Conservation (phyloP, 2,329 filamentous ascomycete genomes). For the Emergomyces africanus region DNA sequence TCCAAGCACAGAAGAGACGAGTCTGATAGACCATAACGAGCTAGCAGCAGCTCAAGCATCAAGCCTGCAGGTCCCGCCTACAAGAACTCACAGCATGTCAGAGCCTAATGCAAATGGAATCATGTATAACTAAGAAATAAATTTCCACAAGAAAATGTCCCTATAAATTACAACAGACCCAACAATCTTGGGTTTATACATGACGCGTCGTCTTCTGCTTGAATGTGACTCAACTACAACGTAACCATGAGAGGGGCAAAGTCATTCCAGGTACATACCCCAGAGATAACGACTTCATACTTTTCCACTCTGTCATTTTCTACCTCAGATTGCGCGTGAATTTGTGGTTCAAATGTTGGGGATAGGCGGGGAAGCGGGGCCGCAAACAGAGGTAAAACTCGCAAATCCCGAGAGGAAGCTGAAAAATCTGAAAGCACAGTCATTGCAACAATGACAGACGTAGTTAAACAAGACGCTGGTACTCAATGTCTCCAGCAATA, state of each 20-base stretch:
- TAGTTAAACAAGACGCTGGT: background rate
- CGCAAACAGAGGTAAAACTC: conserved; percentile 35
- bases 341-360: conserved; percentile 10
- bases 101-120: background rate
- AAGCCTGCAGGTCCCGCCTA: conserved; percentile 33
- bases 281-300: conserved; percentile 33
- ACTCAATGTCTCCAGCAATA: background rate
- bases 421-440: conserved; percentile 7
- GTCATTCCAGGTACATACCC: conserved; percentile 16
- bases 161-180: background rate
- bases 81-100: conserved; percentile 14
- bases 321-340: background rate
- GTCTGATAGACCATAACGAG: conserved; percentile 29
- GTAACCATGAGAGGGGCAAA: background rate
- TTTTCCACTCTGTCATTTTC: conserved; percentile 8
- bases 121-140: background rate
- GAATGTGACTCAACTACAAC: background rate
- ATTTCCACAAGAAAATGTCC: background rate
- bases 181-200: background rate
- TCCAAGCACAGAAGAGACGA: conserved; percentile 28
- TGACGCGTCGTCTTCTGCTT: background rate
- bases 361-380: conserved; percentile 26
- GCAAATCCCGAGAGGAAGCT: conserved; percentile 6
- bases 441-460: background rate
- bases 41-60: conserved; percentile 28